A percentile compares a stretch with the other conserved stretches of the same genome.
phyloP scores from a whole-genome alignment of 805 yeast genomes.

The Yamadazyma philogaea region DNA sequence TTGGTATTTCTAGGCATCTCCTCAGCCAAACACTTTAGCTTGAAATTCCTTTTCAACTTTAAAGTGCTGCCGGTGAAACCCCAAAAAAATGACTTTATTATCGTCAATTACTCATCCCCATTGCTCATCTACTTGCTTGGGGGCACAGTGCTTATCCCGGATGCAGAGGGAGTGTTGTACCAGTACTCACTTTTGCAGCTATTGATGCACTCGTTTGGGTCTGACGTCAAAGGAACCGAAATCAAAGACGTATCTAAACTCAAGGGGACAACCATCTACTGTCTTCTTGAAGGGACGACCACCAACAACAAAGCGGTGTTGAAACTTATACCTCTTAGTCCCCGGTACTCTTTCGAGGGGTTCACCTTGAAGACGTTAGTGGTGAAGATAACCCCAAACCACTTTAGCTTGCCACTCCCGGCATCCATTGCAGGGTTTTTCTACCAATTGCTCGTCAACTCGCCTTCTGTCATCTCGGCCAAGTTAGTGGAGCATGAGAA shows the following conservation, averaged over 20 bases:
- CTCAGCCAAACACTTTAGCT: constrained; percentile 18
- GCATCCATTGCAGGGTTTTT: constrained; percentile 4
- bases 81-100: constrained; percentile 44
- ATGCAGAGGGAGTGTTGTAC: constrained; percentile 29
- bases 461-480: constrained; percentile 20
- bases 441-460: constrained; percentile 8
- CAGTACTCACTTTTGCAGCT: constrained; percentile 25
- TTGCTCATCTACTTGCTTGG: constrained; percentile 33
- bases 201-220: constrained; percentile 23
- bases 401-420: constrained; percentile 38
- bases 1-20: constrained; percentile 19
- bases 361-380: constrained; percentile 35
- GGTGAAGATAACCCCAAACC: constrained; percentile 36
- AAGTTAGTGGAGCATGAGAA: constrained; percentile 25
- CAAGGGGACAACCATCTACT: constrained; percentile 43
- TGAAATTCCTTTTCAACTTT: constrained; percentile 32
- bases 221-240: constrained; percentile 5
- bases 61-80: constrained; percentile 40
- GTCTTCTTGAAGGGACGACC: constrained; percentile 80
- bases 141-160: constrained; percentile 43
- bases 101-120: constrained; percentile 48
- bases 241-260: constrained; percentile 22
- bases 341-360: constrained; percentile 18
- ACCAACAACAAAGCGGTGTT: constrained; percentile 78
- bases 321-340: constrained; percentile 41